Evolutionary conservation across 192 early-diverging fungal species (phyloP).

Genomic region (Dissophora globulifera): DNA sequence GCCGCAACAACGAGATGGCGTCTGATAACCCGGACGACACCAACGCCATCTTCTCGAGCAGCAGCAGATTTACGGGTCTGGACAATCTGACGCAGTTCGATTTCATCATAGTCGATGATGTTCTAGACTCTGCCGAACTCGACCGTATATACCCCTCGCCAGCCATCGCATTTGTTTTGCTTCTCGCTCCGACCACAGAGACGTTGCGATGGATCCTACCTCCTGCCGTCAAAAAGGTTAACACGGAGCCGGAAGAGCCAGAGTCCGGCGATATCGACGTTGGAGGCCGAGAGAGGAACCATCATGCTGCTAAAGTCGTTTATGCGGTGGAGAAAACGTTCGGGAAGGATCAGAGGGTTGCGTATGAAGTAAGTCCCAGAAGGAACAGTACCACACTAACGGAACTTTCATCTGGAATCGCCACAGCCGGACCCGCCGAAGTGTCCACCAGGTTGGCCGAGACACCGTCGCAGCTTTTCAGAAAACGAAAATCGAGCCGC

Average conservation of each 20-base stretch:
- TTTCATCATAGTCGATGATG: conserved; percentile 38
- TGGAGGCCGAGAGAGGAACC: conserved; percentile 17
- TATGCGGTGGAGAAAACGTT: neutral
- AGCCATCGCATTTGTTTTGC: conserved; percentile 17
- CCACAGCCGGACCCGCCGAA: neutral
- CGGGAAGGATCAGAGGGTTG: conserved; percentile 1
- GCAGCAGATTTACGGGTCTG: neutral
- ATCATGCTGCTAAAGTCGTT: neutral
- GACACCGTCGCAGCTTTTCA: conserved; percentile 32
- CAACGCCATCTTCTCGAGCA: no score
- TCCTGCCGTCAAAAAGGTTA: conserved; percentile 13
- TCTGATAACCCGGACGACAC: neutral
- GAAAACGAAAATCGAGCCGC: conserved; percentile 36
- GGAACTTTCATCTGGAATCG: neutral
- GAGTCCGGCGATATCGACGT: conserved; percentile 21
- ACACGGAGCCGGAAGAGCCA: conserved; percentile 7
- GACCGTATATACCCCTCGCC: conserved; percentile 35
- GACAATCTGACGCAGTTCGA: conserved; percentile 12
- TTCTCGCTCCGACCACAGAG: conserved; percentile 34
- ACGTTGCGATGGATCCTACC: conserved; percentile 43
- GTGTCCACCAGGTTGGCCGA: neutral
- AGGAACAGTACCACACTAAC: neutral
- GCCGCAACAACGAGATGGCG: no score
- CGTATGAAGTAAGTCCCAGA: neutral
- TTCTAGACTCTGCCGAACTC: conserved; percentile 36